Base-by-base conservation (phyloP, 129 eudicot genomes). In the Arctium minus region DNA sequence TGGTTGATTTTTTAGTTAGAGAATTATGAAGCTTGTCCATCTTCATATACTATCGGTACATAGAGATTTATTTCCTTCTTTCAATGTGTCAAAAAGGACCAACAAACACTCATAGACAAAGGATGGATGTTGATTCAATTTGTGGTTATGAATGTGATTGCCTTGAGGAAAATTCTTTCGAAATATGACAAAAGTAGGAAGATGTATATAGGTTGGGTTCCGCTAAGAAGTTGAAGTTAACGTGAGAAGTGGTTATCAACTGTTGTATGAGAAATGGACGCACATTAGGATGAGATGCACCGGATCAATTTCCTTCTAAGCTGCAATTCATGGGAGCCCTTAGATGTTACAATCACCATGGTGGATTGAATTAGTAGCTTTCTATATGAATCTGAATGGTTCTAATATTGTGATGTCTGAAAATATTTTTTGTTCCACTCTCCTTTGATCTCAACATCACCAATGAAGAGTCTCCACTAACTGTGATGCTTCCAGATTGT, bases 321-420 rank as follows among this genome's bases (percentile, higher is more conserved):
- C 87, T 91, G 13, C 73, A 86, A 81, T 53, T 87, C 50, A 82
- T 68, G 5, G 80, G 85, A 85, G 36, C 96, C 74, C 82, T 70
- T 82, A 31, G 96, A 91, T 74, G 84, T 89, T 13, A 65, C 93
- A 91, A 72, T 86, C 96, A 37, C 93, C 93, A 13, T 91, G 96
- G 96, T 67, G 89, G 35, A 85, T 87, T 50, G 96, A 91, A 74
- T 73, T 89, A 3, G 84, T 86, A 87, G 90, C 96, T 56, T 89
- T 91, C 72, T 82, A 77, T 74, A 82, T 87, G 73, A 91, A 91
- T 50, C 78, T 87, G 2, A 89, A 40, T 8, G 90, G 79, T 72
- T 68, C 86, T 64, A 39, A 80, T 32, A 68, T 40, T 68, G 83
- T 78, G 18, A 72, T 35, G n/a, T 50, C 82, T n/a, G 50, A 78